Base-by-base conservation (phyloP, 169 alveolate genomes). In the Plasmodium cynomolgi region DNA sequence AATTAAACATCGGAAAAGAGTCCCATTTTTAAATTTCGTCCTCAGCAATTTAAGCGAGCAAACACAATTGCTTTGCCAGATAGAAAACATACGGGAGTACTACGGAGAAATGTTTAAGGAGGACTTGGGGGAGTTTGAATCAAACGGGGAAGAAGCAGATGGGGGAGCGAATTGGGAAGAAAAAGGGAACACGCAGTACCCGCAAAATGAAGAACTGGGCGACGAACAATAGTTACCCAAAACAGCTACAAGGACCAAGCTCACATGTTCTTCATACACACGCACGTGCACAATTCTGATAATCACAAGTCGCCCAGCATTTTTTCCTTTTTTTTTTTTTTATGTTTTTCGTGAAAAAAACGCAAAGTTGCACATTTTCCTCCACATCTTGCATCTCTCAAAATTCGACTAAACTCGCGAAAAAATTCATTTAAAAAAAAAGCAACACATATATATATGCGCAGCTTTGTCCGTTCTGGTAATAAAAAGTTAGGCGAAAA, bases 71-170 rank as follows among this genome's bases (percentile, higher is more conserved):
- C 56, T 90, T 44, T 90, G 94, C 72, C 91, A 90, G 54, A 90
- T 90, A 47, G 94, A 90, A 90, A 90, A 90, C 54, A 90, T 90
- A 62, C 73, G 83, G 44, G 94, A 90, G 74, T 80, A 80, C 34
- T 90, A 90, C 82, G 86, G 68, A 17, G 94, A 90, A 7, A 47
- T 90, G 83, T 90, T 90, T 90, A 90, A 90, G 83, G 94, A 90
- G n/a, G 94, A 90, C 0, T n/a, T 73, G 26, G 58, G 72, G 72
- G 73, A 73, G 15, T 23, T 7, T 11, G 91, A 58, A 39, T 17
- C 17, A 47, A 56, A 41, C 39, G 62, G 29, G 34, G 62, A 23
- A 33, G 84, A 84, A 47, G 15, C 80, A 47, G 11, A 73, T 34
- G 26, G 54, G 72, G 74, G 20, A 15, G 50, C 9, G 84, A 23